A percentile compares a stretch with the other conserved stretches of the same genome.
Conservation (phyloP, 2,329 filamentous ascomycete genomes). For the Paecilomyces niveus region DNA sequence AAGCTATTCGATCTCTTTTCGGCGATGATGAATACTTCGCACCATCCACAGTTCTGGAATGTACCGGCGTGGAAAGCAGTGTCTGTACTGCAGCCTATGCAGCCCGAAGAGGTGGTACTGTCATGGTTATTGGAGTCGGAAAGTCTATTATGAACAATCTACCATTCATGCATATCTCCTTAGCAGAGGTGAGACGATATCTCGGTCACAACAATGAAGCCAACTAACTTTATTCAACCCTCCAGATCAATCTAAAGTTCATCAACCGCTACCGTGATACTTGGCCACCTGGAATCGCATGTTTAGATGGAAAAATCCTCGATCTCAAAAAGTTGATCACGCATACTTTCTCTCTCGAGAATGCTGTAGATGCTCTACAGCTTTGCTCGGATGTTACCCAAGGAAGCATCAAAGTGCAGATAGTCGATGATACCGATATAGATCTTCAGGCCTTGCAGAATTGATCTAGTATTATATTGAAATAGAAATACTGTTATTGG, state of each 20-base stretch:
- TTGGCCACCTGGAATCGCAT: constrained; percentile 60
- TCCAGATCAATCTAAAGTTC: constrained; percentile 59
- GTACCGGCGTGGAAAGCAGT: constrained; percentile 59
- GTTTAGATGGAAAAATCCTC: constrained; percentile 52
- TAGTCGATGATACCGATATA: constrained; percentile 45
- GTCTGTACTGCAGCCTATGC: constrained; percentile 53
- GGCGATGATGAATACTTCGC: constrained; percentile 48
- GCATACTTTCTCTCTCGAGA: constrained; percentile 56
- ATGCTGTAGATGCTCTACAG: constrained; percentile 52
- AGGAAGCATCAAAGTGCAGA: constrained; percentile 55
- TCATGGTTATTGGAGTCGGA: constrained; percentile 61
- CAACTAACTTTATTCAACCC: background rate
- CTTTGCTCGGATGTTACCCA: constrained; percentile 46
- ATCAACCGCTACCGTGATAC: constrained; percentile 66
- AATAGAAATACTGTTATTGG: background rate
- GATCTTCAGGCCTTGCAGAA: background rate
- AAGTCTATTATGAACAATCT: constrained; percentile 57
- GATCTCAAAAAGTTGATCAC: constrained; percentile 57
- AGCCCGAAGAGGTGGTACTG: constrained; percentile 50
- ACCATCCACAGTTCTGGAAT: constrained; percentile 56
- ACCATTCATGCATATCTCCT: constrained; percentile 59
- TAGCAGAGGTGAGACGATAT: constrained; percentile 42
- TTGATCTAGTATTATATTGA: background rate
- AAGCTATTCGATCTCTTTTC: constrained; percentile 49
- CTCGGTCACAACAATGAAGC: background rate